Percentiles rank a stretch among this genome's conserved stretches.
Conservation (phyloP, 306 rosid species). For the Prunus dulcis region DNA sequence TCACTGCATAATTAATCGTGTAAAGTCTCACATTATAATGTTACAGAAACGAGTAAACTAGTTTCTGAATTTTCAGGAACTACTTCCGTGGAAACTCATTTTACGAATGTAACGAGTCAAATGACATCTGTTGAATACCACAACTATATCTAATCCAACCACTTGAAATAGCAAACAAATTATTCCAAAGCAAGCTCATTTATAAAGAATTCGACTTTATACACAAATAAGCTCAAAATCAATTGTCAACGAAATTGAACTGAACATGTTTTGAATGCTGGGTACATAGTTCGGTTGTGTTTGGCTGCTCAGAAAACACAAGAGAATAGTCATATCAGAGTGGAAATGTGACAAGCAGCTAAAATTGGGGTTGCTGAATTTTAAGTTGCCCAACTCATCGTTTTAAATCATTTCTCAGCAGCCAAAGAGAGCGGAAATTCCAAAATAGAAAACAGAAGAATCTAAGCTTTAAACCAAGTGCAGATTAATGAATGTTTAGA, state of each 20-base stretch:
- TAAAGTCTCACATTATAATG: neutral
- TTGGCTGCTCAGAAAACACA: neutral
- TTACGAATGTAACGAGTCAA: neutral
- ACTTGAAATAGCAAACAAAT: neutral
- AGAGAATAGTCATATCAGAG: neutral
- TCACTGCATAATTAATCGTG: neutral
- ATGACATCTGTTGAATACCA: neutral
- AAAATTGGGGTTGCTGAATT: slow-evolving; percentile 6
- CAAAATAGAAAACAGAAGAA: neutral
- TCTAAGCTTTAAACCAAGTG: neutral
- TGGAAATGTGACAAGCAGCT: neutral
- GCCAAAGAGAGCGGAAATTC: neutral
- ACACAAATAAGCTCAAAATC: neutral
- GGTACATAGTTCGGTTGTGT: neutral
- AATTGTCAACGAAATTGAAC: neutral
- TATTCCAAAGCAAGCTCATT: neutral
- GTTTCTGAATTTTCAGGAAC: no score
- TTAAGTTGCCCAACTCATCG: neutral
- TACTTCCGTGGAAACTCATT: neutral
- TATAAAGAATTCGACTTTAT: neutral
- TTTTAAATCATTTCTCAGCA: neutral
- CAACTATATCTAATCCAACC: neutral
- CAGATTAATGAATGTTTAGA: neutral
- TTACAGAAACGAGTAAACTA: neutral
- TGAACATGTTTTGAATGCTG: neutral